Evolutionary conservation across 1,284 basidiomycete genomes (phyloP), one percentile per base, ranked within the genome.

Genomic region (Tylopilus microsporus): DNA sequence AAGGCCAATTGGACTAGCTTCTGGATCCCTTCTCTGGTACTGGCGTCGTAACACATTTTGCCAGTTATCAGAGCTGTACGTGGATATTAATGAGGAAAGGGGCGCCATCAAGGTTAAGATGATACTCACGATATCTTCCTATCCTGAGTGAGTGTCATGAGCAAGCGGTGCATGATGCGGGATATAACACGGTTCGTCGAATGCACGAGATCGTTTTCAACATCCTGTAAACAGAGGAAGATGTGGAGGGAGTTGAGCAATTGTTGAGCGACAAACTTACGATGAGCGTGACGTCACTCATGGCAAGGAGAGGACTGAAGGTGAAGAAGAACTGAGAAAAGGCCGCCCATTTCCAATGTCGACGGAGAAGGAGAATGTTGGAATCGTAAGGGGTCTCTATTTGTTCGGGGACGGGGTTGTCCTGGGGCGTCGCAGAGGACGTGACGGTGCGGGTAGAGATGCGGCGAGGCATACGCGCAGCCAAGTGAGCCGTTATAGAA

Each of bases 271-370:
- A 55, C 60, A 54, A 51, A 79, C 87, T 71, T 70, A 89, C 86
- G 63, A 75, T 69, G 56, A 90, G 70, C 54, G 82, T 75, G 56
- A 91, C 79, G 69, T 89, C 86, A 60, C 79, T 74, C 76, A 86
- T 80, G 56, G 81, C 75, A 64, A 91, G 79, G 57, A 92, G 75
- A 49, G 78, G 77, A 55, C 79, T 77, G 74, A 91, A 92, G 30
- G 87, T 91, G 69, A 79, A 85, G 77, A 89, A 86, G 78, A 91
- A 91, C 70, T 92, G 89, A 72, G 82, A 81, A 70, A 91, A 86
- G 30, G 85, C 86, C 13, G 89, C 90, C 89, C 89, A 92, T 77
- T 88, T 89, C 89, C 89, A 91, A 58, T 89, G 79, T 53, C 77
- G 82, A 58, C 89, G 80, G 47, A 76, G 69, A 42, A 71, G 65